A percentile compares a stretch with the other conserved stretches of the same genome.
phyloP scores from a whole-genome alignment of 768 basidiomycete species.

The Hysterangium stoloniferum region DNA sequence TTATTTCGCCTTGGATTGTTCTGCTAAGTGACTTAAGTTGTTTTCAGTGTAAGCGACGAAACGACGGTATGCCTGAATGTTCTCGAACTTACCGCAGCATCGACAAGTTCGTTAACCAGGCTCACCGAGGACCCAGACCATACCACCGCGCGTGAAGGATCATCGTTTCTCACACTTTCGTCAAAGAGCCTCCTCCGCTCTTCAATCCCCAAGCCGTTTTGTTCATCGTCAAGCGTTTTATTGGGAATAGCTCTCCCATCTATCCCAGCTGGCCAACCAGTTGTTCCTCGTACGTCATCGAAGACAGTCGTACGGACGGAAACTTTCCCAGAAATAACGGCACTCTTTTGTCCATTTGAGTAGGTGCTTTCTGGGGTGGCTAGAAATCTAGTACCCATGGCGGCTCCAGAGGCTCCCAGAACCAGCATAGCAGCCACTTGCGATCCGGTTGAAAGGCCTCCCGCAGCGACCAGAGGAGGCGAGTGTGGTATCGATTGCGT shows the following conservation, averaged over 20 bases:
- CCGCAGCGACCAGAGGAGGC: slow-evolving; percentile 57
- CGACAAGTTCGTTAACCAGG: slow-evolving; percentile 39
- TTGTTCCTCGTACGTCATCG: slow-evolving; percentile 46
- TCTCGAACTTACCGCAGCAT: slow-evolving; percentile 35
- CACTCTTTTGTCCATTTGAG: slow-evolving; percentile 42
- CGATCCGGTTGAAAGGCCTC: slow-evolving; percentile 56
- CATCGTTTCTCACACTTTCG: slow-evolving; percentile 36
- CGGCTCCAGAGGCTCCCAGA: slow-evolving; percentile 60
- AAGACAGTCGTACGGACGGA: slow-evolving; percentile 58
- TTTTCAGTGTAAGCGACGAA: too few species aligned
- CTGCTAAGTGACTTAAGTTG: too few species aligned
- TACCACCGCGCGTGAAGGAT: slow-evolving; percentile 45
- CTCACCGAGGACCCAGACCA: slow-evolving; percentile 68
- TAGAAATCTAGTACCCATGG: slow-evolving; percentile 70
- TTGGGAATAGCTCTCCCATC: slow-evolving; percentile 55
- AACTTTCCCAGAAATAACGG: slow-evolving; percentile 36
- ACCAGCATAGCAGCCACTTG: slow-evolving; percentile 59
- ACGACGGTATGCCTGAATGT: too few species aligned
- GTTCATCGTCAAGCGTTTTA: slow-evolving; percentile 50
- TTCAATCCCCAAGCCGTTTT: slow-evolving; percentile 35
- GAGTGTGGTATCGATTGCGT: slow-evolving; percentile 33
- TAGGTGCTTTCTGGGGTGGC: slow-evolving; percentile 58
- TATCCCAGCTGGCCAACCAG: slow-evolving; percentile 53
- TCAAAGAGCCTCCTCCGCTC: slow-evolving; percentile 36
- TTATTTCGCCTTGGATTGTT: too few species aligned